These are phyloP conservation scores for Alternaria arbusti DNA, from an alignment of 2,329 filamentous ascomycete species.

Conservation along the genomic window DNA sequence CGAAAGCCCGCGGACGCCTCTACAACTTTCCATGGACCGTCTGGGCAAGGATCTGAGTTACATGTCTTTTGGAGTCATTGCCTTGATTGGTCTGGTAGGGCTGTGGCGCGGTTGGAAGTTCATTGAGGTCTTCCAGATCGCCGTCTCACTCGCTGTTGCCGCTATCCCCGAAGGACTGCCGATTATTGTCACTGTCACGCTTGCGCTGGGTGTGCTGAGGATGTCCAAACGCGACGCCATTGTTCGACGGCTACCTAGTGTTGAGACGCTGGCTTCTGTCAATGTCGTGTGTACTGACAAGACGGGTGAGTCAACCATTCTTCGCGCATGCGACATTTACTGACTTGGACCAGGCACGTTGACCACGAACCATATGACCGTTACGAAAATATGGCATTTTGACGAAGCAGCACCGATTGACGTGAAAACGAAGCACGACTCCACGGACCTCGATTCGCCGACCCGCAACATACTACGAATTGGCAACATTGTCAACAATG, in stretches of 20 bases:
- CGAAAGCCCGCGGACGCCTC: constrained; percentile 89
- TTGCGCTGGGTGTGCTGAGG: constrained; percentile 90
- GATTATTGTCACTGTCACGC: constrained; percentile 96
- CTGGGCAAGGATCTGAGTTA: constrained; percentile 95
- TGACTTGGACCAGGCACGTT: constrained; percentile 69
- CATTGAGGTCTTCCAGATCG: constrained; percentile 96
- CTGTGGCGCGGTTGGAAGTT: constrained; percentile 87
- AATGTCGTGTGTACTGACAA: constrained; percentile 99
- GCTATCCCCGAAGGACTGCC: constrained; percentile 95
- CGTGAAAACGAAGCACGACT: constrained; percentile 60
- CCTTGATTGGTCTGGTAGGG: constrained; percentile 87
- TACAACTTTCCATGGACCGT: constrained; percentile 97
- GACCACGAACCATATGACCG: constrained; percentile 98
- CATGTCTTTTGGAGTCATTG: constrained; percentile 94
- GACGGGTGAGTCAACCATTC: constrained; percentile 64
- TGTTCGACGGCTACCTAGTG: constrained; percentile 92
- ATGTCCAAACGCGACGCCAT: constrained; percentile 97
- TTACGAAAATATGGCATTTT: constrained; percentile 95
- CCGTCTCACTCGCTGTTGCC: constrained; percentile 93
- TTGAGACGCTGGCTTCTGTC: constrained; percentile 96
- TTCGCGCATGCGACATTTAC: not conserved
- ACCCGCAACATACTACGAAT: constrained; percentile 84
- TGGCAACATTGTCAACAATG: constrained; percentile 97
- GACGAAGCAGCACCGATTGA: constrained; percentile 67
- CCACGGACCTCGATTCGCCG: constrained; percentile 70